These are phyloP conservation scores for Pseudopyrenochaeta lycopersici DNA, from an alignment of 2,329 filamentous ascomycete species.

Conservation along the genomic window DNA sequence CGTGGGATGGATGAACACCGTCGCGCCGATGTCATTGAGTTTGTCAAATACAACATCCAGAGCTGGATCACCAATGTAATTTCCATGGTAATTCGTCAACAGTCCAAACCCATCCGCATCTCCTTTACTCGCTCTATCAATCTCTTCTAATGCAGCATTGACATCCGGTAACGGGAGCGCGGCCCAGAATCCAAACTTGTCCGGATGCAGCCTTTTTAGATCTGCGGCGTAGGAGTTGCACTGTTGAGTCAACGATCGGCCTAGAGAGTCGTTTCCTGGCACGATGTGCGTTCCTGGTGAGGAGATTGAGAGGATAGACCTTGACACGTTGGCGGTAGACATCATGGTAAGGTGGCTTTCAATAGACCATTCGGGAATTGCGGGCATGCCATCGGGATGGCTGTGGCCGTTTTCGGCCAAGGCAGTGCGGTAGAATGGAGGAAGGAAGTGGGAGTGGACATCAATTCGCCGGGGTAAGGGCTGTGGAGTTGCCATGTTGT, in stretches of 20 bases:
- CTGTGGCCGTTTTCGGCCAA: conserved; percentile 53
- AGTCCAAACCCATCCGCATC: conserved; percentile 62
- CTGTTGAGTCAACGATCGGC: conserved; percentile 50
- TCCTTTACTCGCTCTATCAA: conserved; percentile 53
- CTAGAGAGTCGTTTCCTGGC: conserved; percentile 48
- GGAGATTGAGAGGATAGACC: conserved; percentile 64
- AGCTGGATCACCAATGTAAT: conserved; percentile 59
- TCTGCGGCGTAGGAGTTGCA: conserved; percentile 54
- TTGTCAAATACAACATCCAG: conserved; percentile 60
- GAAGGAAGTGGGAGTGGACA: conserved; percentile 59
- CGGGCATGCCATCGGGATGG: conserved; percentile 62
- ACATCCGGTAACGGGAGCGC: conserved; percentile 63
- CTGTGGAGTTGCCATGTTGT: conserved; percentile 21
- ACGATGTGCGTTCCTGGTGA: conserved; percentile 62
- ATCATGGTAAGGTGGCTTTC: conserved; percentile 61
- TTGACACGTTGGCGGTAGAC: conserved; percentile 58
- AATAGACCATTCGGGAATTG: conserved; percentile 56
- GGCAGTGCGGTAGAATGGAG: conserved; percentile 53
- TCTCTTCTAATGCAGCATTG: conserved; percentile 57
- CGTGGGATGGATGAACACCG: conserved; percentile 65
- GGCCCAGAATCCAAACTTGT: conserved; percentile 63
- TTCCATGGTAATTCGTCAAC: conserved; percentile 62
- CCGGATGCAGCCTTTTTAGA: conserved; percentile 48
- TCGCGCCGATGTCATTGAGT: conserved; percentile 57
- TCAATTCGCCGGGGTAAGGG: conserved; percentile 52